Conservation (phyloP, 176 grass and related monocot species). For the Echinochloa phyllopogon region DNA sequence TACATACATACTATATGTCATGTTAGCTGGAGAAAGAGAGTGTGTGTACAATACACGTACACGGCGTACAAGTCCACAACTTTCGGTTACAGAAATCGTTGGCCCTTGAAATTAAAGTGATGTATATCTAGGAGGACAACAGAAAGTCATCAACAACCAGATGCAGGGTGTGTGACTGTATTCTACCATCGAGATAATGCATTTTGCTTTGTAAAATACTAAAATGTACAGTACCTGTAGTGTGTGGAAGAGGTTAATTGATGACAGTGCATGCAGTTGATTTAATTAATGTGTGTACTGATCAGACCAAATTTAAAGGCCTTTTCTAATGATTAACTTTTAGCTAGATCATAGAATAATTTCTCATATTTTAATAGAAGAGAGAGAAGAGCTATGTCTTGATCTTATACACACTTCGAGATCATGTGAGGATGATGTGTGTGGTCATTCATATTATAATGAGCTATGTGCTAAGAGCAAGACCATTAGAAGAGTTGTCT, state of each 20-base stretch:
- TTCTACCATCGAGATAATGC: background rate
- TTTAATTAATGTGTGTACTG: background rate
- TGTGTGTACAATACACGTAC: conserved; percentile 15
- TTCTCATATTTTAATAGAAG: no score
- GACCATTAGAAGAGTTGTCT: no score
- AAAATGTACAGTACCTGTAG: background rate
- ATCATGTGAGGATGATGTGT: no score
- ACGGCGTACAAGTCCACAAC: conserved; percentile 30
- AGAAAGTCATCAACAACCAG: background rate
- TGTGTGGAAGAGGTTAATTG: background rate
- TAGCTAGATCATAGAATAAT: no score
- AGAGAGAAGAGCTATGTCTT: no score
- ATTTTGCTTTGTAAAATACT: background rate
- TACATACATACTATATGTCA: background rate
- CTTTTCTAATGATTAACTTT: no score
- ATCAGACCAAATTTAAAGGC: background rate
- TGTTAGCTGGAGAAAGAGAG: background rate
- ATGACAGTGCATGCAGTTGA: background rate
- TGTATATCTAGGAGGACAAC: background rate
- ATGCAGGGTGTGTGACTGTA: background rate
- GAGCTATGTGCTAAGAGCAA: no score
- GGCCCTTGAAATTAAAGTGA: conserved; percentile 15
- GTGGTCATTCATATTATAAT: no score
- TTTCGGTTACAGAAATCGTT: conserved; percentile 17
- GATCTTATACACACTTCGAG: no score